A percentile compares a stretch with the other conserved stretches of the same genome.
Conservation (phyloP, 1,284 basidiomycete species). For the Puccinia polysora region DNA sequence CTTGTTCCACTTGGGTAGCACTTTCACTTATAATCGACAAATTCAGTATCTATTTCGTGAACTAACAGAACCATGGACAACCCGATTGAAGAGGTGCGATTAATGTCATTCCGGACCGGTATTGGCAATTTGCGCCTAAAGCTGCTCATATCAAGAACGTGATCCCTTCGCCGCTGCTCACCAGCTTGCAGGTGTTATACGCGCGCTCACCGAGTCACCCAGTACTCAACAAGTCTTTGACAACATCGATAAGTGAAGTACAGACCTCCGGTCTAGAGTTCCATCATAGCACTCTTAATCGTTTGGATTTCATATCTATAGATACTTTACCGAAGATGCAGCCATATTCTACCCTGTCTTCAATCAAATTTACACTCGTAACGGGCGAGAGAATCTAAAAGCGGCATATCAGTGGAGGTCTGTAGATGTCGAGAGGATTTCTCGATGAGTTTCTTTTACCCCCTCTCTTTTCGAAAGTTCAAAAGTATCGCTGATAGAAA, state of each 20-base stretch:
- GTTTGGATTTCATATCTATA: background rate
- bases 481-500: background rate
- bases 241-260: conserved; percentile 12
- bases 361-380: conserved; percentile 26
- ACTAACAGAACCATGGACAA: conserved; percentile 22
- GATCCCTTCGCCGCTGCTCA: background rate
- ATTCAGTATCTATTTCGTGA: no score
- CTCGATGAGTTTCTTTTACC: no score
- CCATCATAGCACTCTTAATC: background rate
- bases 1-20: no score
- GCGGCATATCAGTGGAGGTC: conserved; percentile 26
- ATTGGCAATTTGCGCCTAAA: no score
- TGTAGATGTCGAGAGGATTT: background rate
- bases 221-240: background rate
- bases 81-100: conserved; percentile 9
- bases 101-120: no score
- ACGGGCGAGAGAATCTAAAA: conserved; percentile 33
- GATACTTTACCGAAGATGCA: conserved; percentile 33
- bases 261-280: background rate
- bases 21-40: no score
- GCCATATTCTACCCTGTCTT: conserved; percentile 16
- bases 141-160: background rate
- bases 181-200: conserved; percentile 11
- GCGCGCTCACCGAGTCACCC: background rate
- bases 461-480: background rate